Evolutionary conservation across 192 early-diverging fungal species (phyloP).

Genomic region (Coemansia sp.): DNA sequence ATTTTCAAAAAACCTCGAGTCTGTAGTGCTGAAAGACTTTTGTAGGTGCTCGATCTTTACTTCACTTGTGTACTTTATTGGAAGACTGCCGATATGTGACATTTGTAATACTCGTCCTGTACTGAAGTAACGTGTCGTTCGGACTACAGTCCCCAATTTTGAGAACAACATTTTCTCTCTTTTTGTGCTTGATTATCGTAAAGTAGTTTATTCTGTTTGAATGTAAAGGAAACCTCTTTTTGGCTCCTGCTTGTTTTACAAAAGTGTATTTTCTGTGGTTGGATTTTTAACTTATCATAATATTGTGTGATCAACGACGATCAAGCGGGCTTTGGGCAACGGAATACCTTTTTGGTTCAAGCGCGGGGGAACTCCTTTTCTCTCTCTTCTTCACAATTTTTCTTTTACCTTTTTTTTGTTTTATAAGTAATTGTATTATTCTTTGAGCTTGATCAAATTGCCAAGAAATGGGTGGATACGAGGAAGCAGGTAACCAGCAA

Average conservation of each 20-base stretch:
- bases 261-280: too few relatives aligned
- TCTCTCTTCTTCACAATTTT: not conserved
- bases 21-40: constrained; percentile 59
- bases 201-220: too few relatives aligned
- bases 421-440: not conserved
- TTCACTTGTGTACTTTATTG: constrained; percentile 71
- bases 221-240: too few relatives aligned
- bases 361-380: not conserved
- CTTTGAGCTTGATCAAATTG: too few relatives aligned
- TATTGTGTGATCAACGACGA: too few relatives aligned
- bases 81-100: constrained; percentile 82
- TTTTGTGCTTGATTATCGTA: too few relatives aligned
- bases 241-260: too few relatives aligned
- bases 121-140: constrained; percentile 19
- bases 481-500: constrained; percentile 6
- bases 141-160: not conserved
- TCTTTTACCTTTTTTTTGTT: constrained; percentile 2
- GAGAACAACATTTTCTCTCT: not conserved
- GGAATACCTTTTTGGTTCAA: too few relatives aligned
- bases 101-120: constrained; percentile 9
- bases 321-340: too few relatives aligned
- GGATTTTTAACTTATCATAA: too few relatives aligned
- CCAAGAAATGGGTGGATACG: too few relatives aligned
- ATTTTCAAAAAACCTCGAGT: constrained; percentile 63
- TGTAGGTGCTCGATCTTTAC: constrained; percentile 69